Base-by-base conservation (phyloP, 2,329 filamentous ascomycete species). In the Parafenestella ontariensis region DNA sequence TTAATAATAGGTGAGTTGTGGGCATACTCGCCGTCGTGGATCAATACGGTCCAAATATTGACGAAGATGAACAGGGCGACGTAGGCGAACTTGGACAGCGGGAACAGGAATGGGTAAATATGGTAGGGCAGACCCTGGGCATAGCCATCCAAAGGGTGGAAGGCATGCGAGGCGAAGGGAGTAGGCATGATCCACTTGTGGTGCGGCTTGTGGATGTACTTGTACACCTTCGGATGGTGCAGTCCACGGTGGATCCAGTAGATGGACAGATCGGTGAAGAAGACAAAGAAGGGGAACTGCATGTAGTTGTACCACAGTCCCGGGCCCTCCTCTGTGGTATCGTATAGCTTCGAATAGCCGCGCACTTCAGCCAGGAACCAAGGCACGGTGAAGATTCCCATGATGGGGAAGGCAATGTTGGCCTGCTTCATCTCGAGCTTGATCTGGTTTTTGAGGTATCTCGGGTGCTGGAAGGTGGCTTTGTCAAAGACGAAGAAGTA, bases 171-270 rank as follows among this genome's bases (percentile, higher is more conserved):
- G 37, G 94, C 93, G 75, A 87, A 97, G 0, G 94, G 94, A 3
- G 92, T 96, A 3, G 94, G 94, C 91, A 97, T 96, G 78, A 98
- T 97, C 94, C 94, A 98, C 82, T 96, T 97, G 87, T 98, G 94
- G 79, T 98, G 94, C 63, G 92, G 89, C 86, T 98, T 98, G 85
- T 98, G 94, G 45, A 97, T 83, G 64, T 82, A 82, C 82, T 93
- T 96, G 85, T 98, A 98, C 65, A 95, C 74, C 42, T 78, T 72
- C 15, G 90, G 90, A 77, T 92, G 88, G 78, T 96, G 92, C 58
- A 96, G 84, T 52, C 86, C 89, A 52, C 92, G 89, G 81, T 96
- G 92, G 69, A 96, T 94, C 84, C 89, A 91, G 83, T 96, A 96
- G 80, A 96, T 93, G 79, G 84, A 87, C 76, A 89, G 89, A 78